Conservation (phyloP, 805 yeast genomes). For the Komagataella kurtzmanii region DNA sequence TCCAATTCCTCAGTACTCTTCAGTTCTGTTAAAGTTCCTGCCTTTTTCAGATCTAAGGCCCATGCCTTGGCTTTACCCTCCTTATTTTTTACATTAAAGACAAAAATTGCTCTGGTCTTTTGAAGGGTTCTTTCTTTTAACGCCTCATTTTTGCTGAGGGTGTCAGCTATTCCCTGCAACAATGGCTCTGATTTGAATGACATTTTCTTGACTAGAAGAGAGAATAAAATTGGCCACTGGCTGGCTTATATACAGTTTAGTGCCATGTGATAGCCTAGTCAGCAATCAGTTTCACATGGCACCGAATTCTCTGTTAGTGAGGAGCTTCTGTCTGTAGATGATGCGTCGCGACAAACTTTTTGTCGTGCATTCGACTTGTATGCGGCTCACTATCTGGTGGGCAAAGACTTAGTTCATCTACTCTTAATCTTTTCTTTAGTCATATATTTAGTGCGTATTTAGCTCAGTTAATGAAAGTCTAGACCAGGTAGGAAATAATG, state of each 20-base stretch:
- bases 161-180: background rate
- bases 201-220: background rate
- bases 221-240: background rate
- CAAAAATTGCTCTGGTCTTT: constrained; percentile 48
- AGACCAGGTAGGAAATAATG: background rate
- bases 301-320: background rate
- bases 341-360: background rate
- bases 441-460: background rate
- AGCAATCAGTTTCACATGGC: background rate
- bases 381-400: background rate
- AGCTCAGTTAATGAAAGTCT: background rate
- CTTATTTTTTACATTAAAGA: constrained; percentile 54
- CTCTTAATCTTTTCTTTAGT: background rate
- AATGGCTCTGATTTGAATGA: background rate
- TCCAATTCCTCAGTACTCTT: constrained; percentile 29
- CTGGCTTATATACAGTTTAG: background rate
- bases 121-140: background rate
- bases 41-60: constrained; percentile 53
- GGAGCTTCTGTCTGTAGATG: background rate
- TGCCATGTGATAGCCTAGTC: background rate
- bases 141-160: background rate
- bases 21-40: constrained; percentile 27
- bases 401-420: background rate
- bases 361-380: background rate
- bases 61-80: constrained; percentile 47